These are phyloP conservation scores for Boletus coccyginus DNA, from an alignment of 768 basidiomycete species.

Conservation along the genomic window DNA sequence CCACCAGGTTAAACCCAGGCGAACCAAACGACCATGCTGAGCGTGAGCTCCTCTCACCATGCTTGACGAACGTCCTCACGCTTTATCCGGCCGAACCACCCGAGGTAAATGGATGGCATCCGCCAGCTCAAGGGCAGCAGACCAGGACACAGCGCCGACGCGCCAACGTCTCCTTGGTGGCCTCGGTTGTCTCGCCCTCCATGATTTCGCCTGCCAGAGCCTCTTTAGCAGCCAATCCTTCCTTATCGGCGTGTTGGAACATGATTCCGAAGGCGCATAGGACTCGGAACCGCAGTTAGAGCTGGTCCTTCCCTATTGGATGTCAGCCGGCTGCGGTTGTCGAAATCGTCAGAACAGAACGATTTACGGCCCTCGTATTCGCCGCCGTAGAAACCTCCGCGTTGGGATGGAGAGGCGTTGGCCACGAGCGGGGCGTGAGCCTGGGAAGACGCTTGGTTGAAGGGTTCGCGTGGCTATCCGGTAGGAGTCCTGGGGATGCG, in stretches of 20 bases:
- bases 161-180: constrained; percentile 77
- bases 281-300: constrained; percentile 90
- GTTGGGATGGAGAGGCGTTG: constrained; percentile 79
- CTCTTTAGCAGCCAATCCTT: too few relatives aligned
- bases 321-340: constrained; percentile 74
- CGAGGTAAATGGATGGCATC: constrained; percentile 72
- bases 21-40: too few relatives aligned
- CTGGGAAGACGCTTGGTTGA: constrained; percentile 49
- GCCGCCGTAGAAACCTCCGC: constrained; percentile 32
- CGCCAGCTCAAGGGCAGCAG: constrained; percentile 89
- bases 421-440: constrained; percentile 81
- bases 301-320: constrained; percentile 68
- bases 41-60: too few relatives aligned
- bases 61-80: constrained; percentile 17
- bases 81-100: constrained; percentile 86
- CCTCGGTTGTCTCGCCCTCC: constrained; percentile 86
- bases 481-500: constrained; percentile 44
- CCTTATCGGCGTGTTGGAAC: constrained; percentile 79
- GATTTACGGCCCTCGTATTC: constrained; percentile 36
- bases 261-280: constrained; percentile 94
- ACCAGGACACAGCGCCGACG: constrained; percentile 84
- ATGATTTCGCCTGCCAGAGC: constrained; percentile 50
- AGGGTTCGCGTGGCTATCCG: constrained; percentile 52
- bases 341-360: constrained; percentile 72
- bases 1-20: too few relatives aligned